phyloP scores from a whole-genome alignment of 768 basidiomycete genomes.

The Hericium erinaceus region DNA sequence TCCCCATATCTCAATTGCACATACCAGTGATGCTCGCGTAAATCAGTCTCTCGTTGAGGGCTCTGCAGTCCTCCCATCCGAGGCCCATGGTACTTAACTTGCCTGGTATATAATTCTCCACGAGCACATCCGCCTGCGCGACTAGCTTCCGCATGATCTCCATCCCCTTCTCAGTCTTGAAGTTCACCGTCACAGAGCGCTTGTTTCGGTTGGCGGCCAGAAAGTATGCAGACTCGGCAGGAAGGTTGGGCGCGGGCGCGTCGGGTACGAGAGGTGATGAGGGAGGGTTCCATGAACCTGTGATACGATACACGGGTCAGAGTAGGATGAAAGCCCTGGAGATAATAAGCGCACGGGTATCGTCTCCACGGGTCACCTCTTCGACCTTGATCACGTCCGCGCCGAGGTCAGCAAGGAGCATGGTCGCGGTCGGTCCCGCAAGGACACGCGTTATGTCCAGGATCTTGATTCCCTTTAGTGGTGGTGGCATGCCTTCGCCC shows the following conservation, averaged over 20 bases:
- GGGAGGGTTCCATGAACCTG: constrained; percentile 28
- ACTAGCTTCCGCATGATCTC: constrained; percentile 68
- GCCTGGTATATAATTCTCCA: constrained; percentile 83
- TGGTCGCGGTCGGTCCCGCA: constrained; percentile 87
- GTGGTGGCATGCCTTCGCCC: constrained; percentile 56
- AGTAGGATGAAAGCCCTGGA: no score
- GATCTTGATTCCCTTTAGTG: constrained; percentile 72
- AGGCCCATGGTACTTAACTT: constrained; percentile 81
- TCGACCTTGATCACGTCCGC: constrained; percentile 95
- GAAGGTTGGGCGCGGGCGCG: constrained; percentile 52
- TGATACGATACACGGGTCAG: background rate
- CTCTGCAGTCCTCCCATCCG: constrained; percentile 73
- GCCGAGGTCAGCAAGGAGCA: constrained; percentile 87
- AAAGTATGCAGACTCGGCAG: constrained; percentile 91
- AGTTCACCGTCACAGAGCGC: constrained; percentile 80
- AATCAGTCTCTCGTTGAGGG: constrained; percentile 71
- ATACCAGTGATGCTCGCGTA: constrained; percentile 86
- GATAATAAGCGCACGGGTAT: constrained; percentile 84
- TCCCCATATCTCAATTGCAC: background rate
- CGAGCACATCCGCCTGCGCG: constrained; percentile 69
- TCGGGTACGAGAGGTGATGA: constrained; percentile 29
- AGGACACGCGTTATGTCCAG: constrained; percentile 85
- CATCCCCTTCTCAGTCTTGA: constrained; percentile 71
- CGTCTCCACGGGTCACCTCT: constrained; percentile 73
- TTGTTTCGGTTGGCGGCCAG: constrained; percentile 85